Conservation (phyloP, 2,329 filamentous ascomycete genomes). For the Talaromyces sp. region DNA sequence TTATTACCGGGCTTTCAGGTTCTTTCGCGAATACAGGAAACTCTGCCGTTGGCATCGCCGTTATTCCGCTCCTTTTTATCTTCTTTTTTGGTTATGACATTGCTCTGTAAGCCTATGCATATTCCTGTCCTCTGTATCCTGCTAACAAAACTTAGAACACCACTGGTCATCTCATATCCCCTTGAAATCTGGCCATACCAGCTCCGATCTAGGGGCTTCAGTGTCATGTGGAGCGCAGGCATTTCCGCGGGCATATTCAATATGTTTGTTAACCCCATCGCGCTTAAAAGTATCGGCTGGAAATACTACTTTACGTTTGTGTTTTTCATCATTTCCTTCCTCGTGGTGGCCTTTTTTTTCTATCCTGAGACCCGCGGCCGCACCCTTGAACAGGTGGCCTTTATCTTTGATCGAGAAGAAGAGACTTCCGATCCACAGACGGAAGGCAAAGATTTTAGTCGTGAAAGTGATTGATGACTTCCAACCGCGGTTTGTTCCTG, state of each 20-base stretch:
- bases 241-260: conserved; percentile 18
- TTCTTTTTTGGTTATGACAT: conserved; percentile 35
- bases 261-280: conserved; percentile 3
- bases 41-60: conserved; percentile 46
- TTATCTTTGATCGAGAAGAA: conserved; percentile 17
- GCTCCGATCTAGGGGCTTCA: conserved; percentile 35
- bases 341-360: conserved; percentile 41
- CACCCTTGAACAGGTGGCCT: conserved; percentile 31
- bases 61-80: conserved; percentile 57
- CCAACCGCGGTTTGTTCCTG: too few relatives aligned
- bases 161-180: conserved; percentile 24
- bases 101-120: background rate
- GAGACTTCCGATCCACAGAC: conserved; percentile 2
- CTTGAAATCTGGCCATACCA: conserved; percentile 35
- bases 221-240: conserved; percentile 22
- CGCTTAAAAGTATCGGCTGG: background rate
- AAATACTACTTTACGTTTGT: conserved; percentile 56
- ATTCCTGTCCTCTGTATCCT: too few relatives aligned
- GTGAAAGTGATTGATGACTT: too few relatives aligned
- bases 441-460: background rate
- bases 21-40: conserved; percentile 45
- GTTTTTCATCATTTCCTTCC: conserved; percentile 37
- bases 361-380: conserved; percentile 55
- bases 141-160: background rate
- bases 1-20: conserved; percentile 55